phyloP scores from a whole-genome alignment of 208 protist genomes.

The Dictyostelium gargantuum region DNA sequence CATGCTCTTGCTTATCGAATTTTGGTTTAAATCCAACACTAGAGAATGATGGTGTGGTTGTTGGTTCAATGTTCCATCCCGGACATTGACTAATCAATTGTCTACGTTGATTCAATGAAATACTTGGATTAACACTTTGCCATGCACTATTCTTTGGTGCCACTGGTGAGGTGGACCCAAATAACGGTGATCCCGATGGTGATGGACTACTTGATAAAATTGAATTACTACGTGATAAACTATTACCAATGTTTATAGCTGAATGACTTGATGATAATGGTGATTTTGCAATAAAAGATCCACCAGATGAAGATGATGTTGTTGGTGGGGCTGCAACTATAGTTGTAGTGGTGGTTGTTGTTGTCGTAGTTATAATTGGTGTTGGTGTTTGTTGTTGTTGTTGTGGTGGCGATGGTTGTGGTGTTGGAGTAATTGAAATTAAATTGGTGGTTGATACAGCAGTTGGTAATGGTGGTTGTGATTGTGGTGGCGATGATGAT shows the following conservation, averaged over 20 bases:
- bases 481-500: background rate
- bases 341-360: background rate
- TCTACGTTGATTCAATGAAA: background rate
- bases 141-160: background rate
- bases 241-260: too few species aligned
- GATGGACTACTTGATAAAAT: background rate
- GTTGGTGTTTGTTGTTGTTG: too few species aligned
- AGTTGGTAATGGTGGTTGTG: background rate
- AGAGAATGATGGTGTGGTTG: background rate
- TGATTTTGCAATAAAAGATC: background rate
- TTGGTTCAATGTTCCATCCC: conserved; percentile 41
- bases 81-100: background rate
- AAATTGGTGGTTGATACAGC: background rate
- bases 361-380: background rate
- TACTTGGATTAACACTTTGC: background rate
- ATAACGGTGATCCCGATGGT: background rate
- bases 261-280: background rate
- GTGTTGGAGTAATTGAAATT: background rate
- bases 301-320: background rate
- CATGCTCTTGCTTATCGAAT: conserved; percentile 31
- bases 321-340: too few species aligned
- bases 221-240: background rate
- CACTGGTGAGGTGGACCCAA: background rate
- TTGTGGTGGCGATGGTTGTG: background rate
- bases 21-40: background rate